phyloP scores from a whole-genome alignment of 495 filamentous ascomycete species.

The Aspergillus nanangensis region DNA sequence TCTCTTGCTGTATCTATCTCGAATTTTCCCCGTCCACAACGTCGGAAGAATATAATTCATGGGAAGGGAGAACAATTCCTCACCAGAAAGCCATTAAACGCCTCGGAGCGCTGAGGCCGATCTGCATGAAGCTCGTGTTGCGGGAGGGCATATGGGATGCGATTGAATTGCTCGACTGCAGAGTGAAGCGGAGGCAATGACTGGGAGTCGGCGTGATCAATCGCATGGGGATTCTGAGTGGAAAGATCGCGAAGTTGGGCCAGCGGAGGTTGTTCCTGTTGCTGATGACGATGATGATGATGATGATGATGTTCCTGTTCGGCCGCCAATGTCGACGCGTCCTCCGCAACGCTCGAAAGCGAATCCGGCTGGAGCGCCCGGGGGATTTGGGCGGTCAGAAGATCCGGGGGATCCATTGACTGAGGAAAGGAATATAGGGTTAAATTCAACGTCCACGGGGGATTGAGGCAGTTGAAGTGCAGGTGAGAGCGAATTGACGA shows the following conservation, averaged over 20 bases:
- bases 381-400: slow-evolving; percentile 10
- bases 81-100: slow-evolving; percentile 2
- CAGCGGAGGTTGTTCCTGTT: too few species aligned
- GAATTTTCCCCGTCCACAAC: background rate
- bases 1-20: too few species aligned
- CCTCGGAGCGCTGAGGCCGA: background rate
- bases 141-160: slow-evolving; percentile 13
- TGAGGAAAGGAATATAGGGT: too few species aligned
- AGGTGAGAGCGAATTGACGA: background rate
- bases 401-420: slow-evolving; percentile 14
- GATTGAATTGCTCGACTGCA: slow-evolving; percentile 16
- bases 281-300: slow-evolving; percentile 3
- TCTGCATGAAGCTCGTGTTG: slow-evolving; percentile 9
- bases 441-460: too few species aligned
- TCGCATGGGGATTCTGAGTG: slow-evolving; percentile 5
- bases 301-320: slow-evolving; percentile 14
- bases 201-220: slow-evolving; percentile 16
- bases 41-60: background rate
- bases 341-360: slow-evolving; percentile 18
- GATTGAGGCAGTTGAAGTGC: background rate
- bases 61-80: background rate
- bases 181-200: slow-evolving; percentile 19
- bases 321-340: slow-evolving; percentile 17
- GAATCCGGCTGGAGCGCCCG: slow-evolving; percentile 13
- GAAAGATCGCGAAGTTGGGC: too few species aligned